These are phyloP conservation scores for Chaetomiaceae sp. DNA, from an alignment of 2,329 filamentous ascomycete genomes.

Conservation along the genomic window DNA sequence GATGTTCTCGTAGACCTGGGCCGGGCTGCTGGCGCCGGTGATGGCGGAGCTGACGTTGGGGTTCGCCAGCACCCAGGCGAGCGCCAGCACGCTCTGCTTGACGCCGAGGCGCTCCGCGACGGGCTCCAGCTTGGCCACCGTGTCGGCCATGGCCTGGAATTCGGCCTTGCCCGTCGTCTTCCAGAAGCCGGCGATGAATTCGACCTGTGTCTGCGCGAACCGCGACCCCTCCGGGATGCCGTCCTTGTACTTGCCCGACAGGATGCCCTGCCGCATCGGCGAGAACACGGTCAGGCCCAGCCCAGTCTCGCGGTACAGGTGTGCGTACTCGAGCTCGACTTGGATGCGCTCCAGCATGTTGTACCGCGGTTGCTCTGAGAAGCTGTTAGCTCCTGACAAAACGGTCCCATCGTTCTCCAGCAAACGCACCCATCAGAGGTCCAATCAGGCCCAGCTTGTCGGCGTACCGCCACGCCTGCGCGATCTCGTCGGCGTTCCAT, in stretches of 20 bases:
- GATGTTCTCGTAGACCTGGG: constrained; percentile 56
- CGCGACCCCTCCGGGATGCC: constrained; percentile 55
- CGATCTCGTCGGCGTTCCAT: constrained; percentile 53
- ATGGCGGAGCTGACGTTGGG: constrained; percentile 56
- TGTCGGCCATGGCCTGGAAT: constrained; percentile 47
- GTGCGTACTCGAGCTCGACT: constrained; percentile 54
- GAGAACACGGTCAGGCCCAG: constrained; percentile 50
- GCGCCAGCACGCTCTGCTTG: constrained; percentile 48
- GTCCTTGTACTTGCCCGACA: constrained; percentile 60
- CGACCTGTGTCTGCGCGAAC: constrained; percentile 49
- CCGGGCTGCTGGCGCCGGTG: constrained; percentile 51
- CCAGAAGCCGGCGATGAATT: constrained; percentile 50
- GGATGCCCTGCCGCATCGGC: constrained; percentile 49
- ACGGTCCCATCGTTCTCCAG: not conserved
- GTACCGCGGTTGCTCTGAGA: constrained; percentile 44
- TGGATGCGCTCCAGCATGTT: constrained; percentile 53
- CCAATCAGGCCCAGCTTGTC: constrained; percentile 53
- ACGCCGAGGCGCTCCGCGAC: constrained; percentile 60
- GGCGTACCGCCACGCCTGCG: constrained; percentile 48
- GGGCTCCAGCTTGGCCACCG: constrained; percentile 53
- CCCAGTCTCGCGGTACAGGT: constrained; percentile 50
- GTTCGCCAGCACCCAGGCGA: constrained; percentile 59
- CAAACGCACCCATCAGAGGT: constrained; percentile 26
- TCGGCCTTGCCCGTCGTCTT: constrained; percentile 46
- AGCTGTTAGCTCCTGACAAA: not conserved